Evolutionary conservation across 2,329 filamentous ascomycete genomes (phyloP).

Genomic region (Pestalotiopsis sp.): DNA sequence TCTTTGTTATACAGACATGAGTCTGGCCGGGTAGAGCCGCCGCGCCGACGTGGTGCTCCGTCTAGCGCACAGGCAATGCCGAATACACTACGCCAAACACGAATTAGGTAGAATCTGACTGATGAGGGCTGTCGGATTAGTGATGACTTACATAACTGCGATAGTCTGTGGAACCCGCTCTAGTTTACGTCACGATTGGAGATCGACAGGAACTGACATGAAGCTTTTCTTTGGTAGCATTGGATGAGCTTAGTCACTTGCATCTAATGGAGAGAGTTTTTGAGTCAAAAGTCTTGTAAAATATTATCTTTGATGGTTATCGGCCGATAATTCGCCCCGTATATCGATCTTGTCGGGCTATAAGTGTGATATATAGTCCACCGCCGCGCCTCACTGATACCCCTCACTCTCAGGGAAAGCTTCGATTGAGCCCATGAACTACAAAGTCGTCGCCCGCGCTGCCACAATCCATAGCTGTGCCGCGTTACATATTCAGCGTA

Average conservation of each 20-base stretch:
- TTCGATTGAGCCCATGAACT: constrained; percentile 20
- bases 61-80: not conserved
- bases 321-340: not conserved
- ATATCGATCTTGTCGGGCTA: not conserved
- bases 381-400: not conserved
- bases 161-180: not conserved
- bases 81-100: not conserved
- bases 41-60: not conserved
- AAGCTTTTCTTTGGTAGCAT: not conserved
- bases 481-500: not conserved
- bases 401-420: constrained; percentile 1
- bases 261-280: not conserved
- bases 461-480: not conserved
- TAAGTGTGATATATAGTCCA: not conserved
- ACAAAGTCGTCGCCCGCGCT: constrained; percentile 17
- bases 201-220: constrained; percentile 2
- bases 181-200: constrained; percentile 19
- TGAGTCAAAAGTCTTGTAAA: not conserved
- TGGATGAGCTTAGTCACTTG: not conserved
- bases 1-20: not conserved
- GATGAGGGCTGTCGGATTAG: constrained; percentile 12
- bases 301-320: not conserved
- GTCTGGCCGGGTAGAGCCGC: not conserved
- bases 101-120: not conserved
- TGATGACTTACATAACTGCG: constrained; percentile 19